Conservation (phyloP, 257 asterid genomes). For the Marsdenia floribunda region DNA sequence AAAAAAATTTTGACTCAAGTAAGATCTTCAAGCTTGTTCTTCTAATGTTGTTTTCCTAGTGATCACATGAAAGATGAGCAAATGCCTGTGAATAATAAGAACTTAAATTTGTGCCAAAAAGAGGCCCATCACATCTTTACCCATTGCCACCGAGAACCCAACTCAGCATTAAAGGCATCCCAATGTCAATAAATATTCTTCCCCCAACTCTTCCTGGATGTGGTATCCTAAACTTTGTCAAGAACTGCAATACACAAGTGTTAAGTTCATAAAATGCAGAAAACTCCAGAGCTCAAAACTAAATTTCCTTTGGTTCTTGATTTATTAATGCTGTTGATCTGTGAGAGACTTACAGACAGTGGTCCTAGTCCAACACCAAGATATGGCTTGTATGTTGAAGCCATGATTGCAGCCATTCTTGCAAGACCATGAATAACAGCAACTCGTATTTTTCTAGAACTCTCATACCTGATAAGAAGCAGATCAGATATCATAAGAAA, state of each 20-base stretch:
- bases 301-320: not conserved
- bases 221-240: conserved; percentile 73
- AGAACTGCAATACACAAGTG: conserved; percentile 50
- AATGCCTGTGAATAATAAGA: not conserved
- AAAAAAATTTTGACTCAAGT: not conserved
- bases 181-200: conserved; percentile 68
- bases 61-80: not conserved
- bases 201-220: conserved; percentile 99
- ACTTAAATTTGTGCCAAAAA: not conserved
- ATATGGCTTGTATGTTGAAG: conserved; percentile 84
- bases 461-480: conserved; percentile 57
- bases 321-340: not conserved
- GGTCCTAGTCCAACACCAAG: conserved; percentile 97
- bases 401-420: conserved; percentile 98
- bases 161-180: conserved; percentile 90
- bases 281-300: not conserved
- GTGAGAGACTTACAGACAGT: conserved; percentile 45
- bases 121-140: conserved; percentile 33
- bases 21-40: not conserved
- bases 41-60: not conserved
- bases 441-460: conserved; percentile 73
- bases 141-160: conserved; percentile 99
- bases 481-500: conserved; percentile 18
- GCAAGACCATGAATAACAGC: conserved; percentile 93
- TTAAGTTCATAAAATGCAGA: not conserved